Evolutionary conservation across 768 basidiomycete genomes (phyloP), one percentile per base, ranked within the genome.

Genomic region (Mycena epipterygia): DNA sequence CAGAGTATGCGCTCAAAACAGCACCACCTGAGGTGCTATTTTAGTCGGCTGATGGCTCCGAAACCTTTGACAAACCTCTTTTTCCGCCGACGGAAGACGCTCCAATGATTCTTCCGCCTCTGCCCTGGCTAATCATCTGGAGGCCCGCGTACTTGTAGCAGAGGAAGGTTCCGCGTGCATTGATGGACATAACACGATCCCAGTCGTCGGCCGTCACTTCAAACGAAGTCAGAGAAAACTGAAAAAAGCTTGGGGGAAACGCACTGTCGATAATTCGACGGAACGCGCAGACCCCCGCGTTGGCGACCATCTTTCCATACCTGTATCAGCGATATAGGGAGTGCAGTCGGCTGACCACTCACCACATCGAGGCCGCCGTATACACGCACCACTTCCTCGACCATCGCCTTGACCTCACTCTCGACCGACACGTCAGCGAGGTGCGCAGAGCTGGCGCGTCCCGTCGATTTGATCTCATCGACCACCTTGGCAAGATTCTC

Each of bases 321-420:
- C 16, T 3, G 27, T 6, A 44, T 11, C 7, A 25, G n/a, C 17
- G 11, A 48, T 8, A 6, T 11, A 8, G 6, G 8, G 4, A 27
- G 6, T 8, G 6, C n/a, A 48, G 25, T 6, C 11, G 7, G 25
- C 6, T 17, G 14, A 9, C 21, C 19, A 57, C 56, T 11, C 33
- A 57, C 56, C 23, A 57, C 56, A 25, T 57, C 56, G n/a, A 57
- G 35, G 8, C 56, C 56, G 9, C 23, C 56, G n/a, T 58, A 25
- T 27, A 30, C 7, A 1, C 5, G 16, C 6, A 58, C 39, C 6
- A 44, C 39, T 13, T 41, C 41, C 39, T 42, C 41, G 5, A 58
- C 27, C 41, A 58, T 41, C 11, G 12, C 17, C 17, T 44, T 27
- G 27, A 58, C 57, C 27, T 58, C 39, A 12, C 44, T 27, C 17